These are phyloP conservation scores for Zygoascus biomembranicola DNA, from an alignment of 805 yeast species.

Conservation along the genomic window DNA sequence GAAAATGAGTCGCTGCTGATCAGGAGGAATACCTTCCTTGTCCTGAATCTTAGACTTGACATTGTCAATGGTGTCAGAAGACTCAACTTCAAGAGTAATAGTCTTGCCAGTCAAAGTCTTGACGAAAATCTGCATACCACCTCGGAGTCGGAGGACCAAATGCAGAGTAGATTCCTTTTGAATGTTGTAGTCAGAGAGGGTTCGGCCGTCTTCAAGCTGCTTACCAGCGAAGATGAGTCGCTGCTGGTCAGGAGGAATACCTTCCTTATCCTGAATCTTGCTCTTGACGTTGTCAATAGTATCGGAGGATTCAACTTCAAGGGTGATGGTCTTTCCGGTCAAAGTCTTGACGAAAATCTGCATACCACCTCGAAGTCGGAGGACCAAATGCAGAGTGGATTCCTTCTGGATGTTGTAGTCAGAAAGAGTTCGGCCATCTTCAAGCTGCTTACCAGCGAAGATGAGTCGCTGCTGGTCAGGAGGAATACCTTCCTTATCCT, in stretches of 20 bases:
- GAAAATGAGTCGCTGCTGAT: conserved; percentile 89
- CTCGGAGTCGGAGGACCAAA: conserved; percentile 79
- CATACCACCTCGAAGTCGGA: conserved; percentile 89
- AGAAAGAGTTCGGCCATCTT: conserved; percentile 90
- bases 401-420: conserved; percentile 96
- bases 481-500: conserved; percentile 94
- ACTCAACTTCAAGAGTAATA: conserved; percentile 82
- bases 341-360: conserved; percentile 85
- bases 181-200: conserved; percentile 88
- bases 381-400: conserved; percentile 75
- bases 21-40: conserved; percentile 96
- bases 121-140: conserved; percentile 91
- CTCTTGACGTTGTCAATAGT: conserved; percentile 91
- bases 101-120: conserved; percentile 88
- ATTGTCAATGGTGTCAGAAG: conserved; percentile 91
- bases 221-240: conserved; percentile 92
- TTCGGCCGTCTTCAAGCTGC: conserved; percentile 93
- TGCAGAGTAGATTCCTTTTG: conserved; percentile 88
- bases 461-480: conserved; percentile 95
- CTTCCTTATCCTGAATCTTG: conserved; percentile 93
- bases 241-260: conserved; percentile 95
- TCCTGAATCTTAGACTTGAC: conserved; percentile 94
- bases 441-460: conserved; percentile 94
- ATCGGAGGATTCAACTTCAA: conserved; percentile 89
- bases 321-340: conserved; percentile 85